A percentile compares a stretch with the other conserved stretches of the same genome.
These are phyloP conservation scores for Avena sativa DNA, from an alignment of 176 grass and related monocot genomes.

Conservation along the genomic window DNA sequence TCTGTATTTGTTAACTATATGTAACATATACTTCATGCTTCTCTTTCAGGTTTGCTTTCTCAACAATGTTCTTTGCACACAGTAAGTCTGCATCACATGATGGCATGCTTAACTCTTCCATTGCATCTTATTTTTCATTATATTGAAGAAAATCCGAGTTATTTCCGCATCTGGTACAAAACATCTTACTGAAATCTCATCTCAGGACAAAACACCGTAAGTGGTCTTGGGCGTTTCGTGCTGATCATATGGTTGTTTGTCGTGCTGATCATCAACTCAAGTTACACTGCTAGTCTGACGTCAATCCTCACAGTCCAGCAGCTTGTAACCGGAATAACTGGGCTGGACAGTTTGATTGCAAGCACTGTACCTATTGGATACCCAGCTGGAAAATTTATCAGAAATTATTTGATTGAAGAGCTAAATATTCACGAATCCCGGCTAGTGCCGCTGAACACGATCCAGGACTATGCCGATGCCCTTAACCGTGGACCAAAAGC, in stretches of 20 bases:
- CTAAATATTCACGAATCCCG: constrained; percentile 72
- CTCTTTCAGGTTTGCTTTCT: constrained; percentile 89
- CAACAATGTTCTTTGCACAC: constrained; percentile 90
- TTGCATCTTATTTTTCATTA: not conserved
- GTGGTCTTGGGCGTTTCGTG: constrained; percentile 72
- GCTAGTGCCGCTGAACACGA: constrained; percentile 61
- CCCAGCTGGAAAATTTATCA: constrained; percentile 77
- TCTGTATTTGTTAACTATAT: constrained; percentile 33
- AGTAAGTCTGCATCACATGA: constrained; percentile 60
- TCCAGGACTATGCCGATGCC: constrained; percentile 74
- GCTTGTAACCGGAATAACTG: constrained; percentile 67
- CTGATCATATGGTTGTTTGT: constrained; percentile 91
- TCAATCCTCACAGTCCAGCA: constrained; percentile 95
- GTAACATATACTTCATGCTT: constrained; percentile 41
- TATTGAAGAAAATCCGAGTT: not conserved
- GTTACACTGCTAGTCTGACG: constrained; percentile 91
- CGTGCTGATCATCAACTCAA: constrained; percentile 89
- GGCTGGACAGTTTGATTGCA: constrained; percentile 76
- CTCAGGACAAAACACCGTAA: constrained; percentile 77
- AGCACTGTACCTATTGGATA: constrained; percentile 74
- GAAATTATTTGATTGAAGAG: constrained; percentile 74
- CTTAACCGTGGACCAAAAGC: constrained; percentile 69
- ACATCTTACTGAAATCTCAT: constrained; percentile 24
- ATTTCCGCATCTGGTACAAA: constrained; percentile 18
- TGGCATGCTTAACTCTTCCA: constrained; percentile 37